Percentiles rank a stretch among this genome's conserved stretches.
Conservation (phyloP, 192 early-diverging fungal species). For the Coemansia sp. region DNA sequence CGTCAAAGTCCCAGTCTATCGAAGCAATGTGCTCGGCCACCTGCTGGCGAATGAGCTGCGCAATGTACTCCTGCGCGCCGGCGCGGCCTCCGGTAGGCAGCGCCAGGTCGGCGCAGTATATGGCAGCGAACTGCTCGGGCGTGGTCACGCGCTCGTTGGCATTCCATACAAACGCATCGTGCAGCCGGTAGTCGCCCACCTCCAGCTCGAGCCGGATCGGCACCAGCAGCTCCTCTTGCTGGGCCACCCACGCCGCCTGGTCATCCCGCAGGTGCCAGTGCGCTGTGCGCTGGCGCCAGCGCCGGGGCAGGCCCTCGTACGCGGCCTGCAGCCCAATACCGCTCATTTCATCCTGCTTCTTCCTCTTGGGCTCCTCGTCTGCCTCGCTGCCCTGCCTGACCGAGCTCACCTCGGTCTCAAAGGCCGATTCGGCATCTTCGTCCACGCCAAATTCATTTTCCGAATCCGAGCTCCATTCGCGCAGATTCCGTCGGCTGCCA, state of each 20-base stretch:
- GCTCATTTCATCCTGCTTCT: constrained; percentile 36
- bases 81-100: constrained; percentile 42
- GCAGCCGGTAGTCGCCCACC: constrained; percentile 76
- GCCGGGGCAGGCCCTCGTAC: constrained; percentile 32
- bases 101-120: constrained; percentile 76
- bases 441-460: constrained; percentile 44
- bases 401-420: constrained; percentile 46
- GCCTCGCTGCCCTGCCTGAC: constrained; percentile 40
- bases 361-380: constrained; percentile 14
- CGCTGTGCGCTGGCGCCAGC: constrained; percentile 43
- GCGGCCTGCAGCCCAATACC: constrained; percentile 38
- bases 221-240: constrained; percentile 72
- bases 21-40: constrained; percentile 44
- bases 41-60: constrained; percentile 50
- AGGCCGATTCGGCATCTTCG: constrained; percentile 38
- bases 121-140: constrained; percentile 81
- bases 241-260: constrained; percentile 56
- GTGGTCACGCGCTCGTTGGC: constrained; percentile 77
- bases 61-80: constrained; percentile 33
- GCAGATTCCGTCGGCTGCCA: constrained; percentile 43
- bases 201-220: constrained; percentile 93
- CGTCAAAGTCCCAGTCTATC: constrained; percentile 30
- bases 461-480: constrained; percentile 53
- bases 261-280: constrained; percentile 50
- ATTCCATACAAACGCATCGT: constrained; percentile 94